Evolutionary conservation across 495 filamentous ascomycete genomes (phyloP).

Genomic region (Lepidopterella palustris): DNA sequence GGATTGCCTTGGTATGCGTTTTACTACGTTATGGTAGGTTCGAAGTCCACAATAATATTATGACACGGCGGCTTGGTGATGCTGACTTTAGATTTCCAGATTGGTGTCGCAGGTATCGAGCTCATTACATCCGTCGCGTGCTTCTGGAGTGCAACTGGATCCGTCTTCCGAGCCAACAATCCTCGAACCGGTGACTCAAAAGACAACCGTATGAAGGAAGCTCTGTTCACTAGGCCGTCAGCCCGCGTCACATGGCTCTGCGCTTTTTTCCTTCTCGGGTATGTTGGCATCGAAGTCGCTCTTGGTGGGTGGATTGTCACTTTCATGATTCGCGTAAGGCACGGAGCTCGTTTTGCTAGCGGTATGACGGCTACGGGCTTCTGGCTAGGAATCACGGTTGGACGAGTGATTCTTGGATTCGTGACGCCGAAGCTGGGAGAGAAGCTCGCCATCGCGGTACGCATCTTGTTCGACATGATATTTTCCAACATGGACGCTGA

Average conservation of each 20-base stretch:
- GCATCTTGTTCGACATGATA: constrained; percentile 10
- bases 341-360: constrained; percentile 49
- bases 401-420: constrained; percentile 55
- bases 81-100: constrained; percentile 32
- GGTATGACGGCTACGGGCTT: constrained; percentile 62
- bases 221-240: constrained; percentile 43
- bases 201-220: constrained; percentile 50
- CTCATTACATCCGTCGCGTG: constrained; percentile 45
- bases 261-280: constrained; percentile 68
- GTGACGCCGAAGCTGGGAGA: constrained; percentile 57
- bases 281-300: constrained; percentile 80
- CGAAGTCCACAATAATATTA: background rate
- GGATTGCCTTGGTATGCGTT: constrained; percentile 50
- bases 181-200: constrained; percentile 36
- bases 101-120: constrained; percentile 59
- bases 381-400: constrained; percentile 60
- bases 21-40: constrained; percentile 56
- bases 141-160: constrained; percentile 65
- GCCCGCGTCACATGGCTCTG: constrained; percentile 66
- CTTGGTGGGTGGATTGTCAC: constrained; percentile 67
- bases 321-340: constrained; percentile 56
- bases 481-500: too few species aligned
- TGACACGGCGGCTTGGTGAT: background rate
- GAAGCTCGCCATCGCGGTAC: constrained; percentile 49
- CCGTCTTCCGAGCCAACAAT: constrained; percentile 50